These are phyloP conservation scores for Lumnitzera littorea DNA, from an alignment of 345 rosid genomes.

Conservation along the genomic window DNA sequence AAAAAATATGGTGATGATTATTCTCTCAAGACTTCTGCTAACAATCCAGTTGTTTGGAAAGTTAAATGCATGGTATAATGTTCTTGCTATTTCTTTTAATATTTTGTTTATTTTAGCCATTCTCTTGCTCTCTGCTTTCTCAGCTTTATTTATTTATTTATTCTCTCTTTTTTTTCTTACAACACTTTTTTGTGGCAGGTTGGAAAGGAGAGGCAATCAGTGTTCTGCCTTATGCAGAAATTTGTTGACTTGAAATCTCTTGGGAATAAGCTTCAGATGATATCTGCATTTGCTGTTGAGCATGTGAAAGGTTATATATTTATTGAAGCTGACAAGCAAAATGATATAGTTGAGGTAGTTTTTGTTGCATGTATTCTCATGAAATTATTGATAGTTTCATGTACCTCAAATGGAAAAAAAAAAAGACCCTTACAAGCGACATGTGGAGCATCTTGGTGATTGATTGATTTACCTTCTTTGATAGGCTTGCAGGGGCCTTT, in stretches of 20 bases:
- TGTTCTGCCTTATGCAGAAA: conserved; percentile 92
- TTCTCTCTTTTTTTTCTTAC: background rate
- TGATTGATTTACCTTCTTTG: conserved; percentile 1
- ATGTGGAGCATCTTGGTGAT: background rate
- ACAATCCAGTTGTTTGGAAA: conserved; percentile 79
- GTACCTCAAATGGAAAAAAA: too few relatives aligned
- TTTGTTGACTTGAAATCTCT: conserved; percentile 65
- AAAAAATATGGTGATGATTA: conserved; percentile 50
- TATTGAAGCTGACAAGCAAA: conserved; percentile 71
- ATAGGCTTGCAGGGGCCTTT: conserved; percentile 75
- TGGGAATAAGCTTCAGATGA: conserved; percentile 48
- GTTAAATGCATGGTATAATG: conserved; percentile 81
- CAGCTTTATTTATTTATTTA: background rate
- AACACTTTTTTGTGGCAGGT: conserved; percentile 37
- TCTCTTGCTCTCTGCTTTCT: background rate
- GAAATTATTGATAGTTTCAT: too few relatives aligned
- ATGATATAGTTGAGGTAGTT: conserved; percentile 67
- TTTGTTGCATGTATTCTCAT: background rate
- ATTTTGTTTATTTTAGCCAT: background rate
- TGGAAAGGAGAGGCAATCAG: conserved; percentile 76
- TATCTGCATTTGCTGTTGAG: conserved; percentile 71
- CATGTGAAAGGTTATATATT: conserved; percentile 72
- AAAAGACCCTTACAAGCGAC: too few relatives aligned
- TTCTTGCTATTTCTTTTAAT: background rate
- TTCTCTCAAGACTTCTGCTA: conserved; percentile 34